A percentile compares a stretch with the other conserved stretches of the same genome.
phyloP scores from a whole-genome alignment of 768 basidiomycete species.

The Xerocomus spinulosus region DNA sequence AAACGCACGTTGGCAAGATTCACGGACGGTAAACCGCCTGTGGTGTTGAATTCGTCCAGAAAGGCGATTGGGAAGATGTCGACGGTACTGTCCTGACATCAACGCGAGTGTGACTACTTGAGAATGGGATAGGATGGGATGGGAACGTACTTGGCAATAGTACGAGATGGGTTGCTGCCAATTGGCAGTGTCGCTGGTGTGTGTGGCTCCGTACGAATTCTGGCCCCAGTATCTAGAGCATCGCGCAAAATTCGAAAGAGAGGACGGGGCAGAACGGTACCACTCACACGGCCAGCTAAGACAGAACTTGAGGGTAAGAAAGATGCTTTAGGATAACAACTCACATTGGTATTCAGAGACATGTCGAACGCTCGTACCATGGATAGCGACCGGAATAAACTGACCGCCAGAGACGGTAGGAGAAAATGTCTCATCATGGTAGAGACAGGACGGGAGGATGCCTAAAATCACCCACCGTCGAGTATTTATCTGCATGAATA shows the following conservation, averaged over 20 bases:
- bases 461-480: too few relatives aligned
- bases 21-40: conserved; percentile 54
- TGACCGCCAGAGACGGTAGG: neutral
- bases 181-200: conserved; percentile 25
- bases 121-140: neutral
- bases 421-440: neutral
- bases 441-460: neutral
- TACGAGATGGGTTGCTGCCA: conserved; percentile 32
- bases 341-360: conserved; percentile 19
- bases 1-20: conserved; percentile 53
- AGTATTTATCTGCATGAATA: too few relatives aligned
- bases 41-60: conserved; percentile 52
- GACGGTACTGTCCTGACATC: conserved; percentile 47
- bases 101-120: neutral
- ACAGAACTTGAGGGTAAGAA: neutral
- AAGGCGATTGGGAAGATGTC: conserved; percentile 61
- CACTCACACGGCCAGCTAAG: conserved; percentile 20
- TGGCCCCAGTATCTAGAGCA: conserved; percentile 35
- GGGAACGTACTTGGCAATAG: conserved; percentile 27
- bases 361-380: conserved; percentile 14
- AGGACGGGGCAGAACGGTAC: neutral
- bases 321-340: neutral
- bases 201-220: conserved; percentile 34
- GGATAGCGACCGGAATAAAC: neutral
- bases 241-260: neutral